Evolutionary conservation across 2,329 filamentous ascomycete genomes (phyloP), one percentile per base, ranked within the genome.

Genomic region (Metarhizium robertsii): DNA sequence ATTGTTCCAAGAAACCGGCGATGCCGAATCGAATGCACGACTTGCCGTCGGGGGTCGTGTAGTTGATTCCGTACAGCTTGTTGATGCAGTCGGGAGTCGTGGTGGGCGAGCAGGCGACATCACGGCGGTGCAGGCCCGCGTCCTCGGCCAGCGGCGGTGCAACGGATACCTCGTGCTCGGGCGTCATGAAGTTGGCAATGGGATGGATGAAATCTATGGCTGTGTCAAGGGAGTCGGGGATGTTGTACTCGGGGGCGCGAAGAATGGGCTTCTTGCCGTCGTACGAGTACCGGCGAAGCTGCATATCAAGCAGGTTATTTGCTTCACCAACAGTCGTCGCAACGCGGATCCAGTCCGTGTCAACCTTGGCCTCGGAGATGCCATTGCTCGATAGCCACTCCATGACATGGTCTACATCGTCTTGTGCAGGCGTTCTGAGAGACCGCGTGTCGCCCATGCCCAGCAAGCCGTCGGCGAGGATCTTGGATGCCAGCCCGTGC

Each of bases 1-100:
- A 75, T 59, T 80, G 65, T 18, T 77, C 75, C 0, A 79, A 70
- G 62, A 79, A 80, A 7, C 78, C 77, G 1, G 75, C 75, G 25
- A 80, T 67, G 32, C 73, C 77, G 50, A 78, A 65, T 0, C 72
- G 70, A 7, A 72, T 70, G 0, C 66, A 63, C 1, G 74, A 73
- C 3, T 51, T 63, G 18, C 59, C 59, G 29, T 66, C 59, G 4
- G 57, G 62, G 6, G 60, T 60, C n/a, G 61, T 60, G 57, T 73
- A 72, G 43, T 65, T 68, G 59, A 79, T 71, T 58, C 75, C 75
- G 66, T 79, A 79, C 13, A 77, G 67, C 52, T 72, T 63, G 8
- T 66, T 67, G 38, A 80, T 68, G 60, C 75, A 77, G 8, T 64
- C 61, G 0, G 73, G 75, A 1, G 68, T 70, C 0, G 71, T 69